These are phyloP conservation scores for Penicillium riverlandense DNA, from an alignment of 495 filamentous ascomycete genomes.

Conservation along the genomic window DNA sequence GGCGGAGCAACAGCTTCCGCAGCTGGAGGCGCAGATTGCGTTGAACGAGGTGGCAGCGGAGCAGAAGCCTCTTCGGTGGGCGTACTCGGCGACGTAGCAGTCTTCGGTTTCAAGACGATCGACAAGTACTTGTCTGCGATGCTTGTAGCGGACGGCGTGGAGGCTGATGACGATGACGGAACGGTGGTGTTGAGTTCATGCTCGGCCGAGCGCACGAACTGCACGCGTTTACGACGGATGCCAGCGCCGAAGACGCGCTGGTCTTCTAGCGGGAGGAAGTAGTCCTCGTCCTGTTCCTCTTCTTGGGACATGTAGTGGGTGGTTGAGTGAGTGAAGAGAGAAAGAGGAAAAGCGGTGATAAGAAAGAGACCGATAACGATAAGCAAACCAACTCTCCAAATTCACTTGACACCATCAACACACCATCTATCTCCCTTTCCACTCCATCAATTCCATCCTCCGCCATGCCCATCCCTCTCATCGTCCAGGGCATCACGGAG, in stretches of 20 bases:
- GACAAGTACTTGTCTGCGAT: constrained; percentile 64
- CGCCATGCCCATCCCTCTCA: constrained; percentile 73
- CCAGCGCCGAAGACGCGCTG: constrained; percentile 75
- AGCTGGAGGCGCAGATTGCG: constrained; percentile 12
- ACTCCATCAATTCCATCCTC: neutral
- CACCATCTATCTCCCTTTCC: constrained; percentile 5
- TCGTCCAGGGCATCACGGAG: constrained; percentile 52
- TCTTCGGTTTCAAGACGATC: constrained; percentile 50
- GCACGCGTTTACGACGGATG: constrained; percentile 67
- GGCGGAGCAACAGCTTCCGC: constrained; percentile 4
- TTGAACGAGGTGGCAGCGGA: constrained; percentile 1
- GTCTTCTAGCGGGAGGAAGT: constrained; percentile 62
- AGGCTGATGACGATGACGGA: constrained; percentile 16
- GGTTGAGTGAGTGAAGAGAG: neutral
- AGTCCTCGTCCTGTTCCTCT: constrained; percentile 45
- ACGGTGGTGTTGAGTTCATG: constrained; percentile 37
- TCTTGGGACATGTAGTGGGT: constrained; percentile 3
- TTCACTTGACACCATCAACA: neutral
- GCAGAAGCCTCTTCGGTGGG: constrained; percentile 8
- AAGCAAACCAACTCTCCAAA: constrained; percentile 7
- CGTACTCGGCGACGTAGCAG: constrained; percentile 9
- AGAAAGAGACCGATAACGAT: constrained; percentile 6
- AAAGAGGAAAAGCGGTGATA: constrained; percentile 6
- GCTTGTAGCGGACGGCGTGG: constrained; percentile 22
- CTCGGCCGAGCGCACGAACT: constrained; percentile 66